Evolutionary conservation across 164 flowering plant genomes (phyloP).

Genomic region (Aristolochia contorta): DNA sequence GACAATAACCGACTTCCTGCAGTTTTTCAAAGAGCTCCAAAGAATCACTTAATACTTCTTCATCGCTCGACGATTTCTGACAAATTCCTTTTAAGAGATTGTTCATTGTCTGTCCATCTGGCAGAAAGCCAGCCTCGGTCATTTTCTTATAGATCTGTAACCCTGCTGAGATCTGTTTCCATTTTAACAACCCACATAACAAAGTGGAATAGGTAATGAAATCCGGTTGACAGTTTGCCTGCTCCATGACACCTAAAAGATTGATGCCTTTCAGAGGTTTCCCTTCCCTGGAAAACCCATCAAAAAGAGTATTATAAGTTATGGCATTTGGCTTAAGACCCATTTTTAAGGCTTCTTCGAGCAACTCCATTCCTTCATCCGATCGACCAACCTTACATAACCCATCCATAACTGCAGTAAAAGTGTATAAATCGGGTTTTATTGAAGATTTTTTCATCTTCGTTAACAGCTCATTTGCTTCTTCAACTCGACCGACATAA

Average conservation of each 20-base stretch:
- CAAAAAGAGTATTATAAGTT: slow-evolving; percentile 63
- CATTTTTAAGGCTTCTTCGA: slow-evolving; percentile 43
- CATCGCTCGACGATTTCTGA: slow-evolving; percentile 43
- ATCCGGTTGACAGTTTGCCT: slow-evolving; percentile 51
- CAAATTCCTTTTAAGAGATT: slow-evolving; percentile 49
- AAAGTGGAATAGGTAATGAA: slow-evolving; percentile 59
- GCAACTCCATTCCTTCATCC: slow-evolving; percentile 65
- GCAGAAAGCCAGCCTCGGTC: slow-evolving; percentile 34
- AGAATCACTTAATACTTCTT: slow-evolving; percentile 29
- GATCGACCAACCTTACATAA: slow-evolving; percentile 84
- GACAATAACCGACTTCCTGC: slow-evolving; percentile 14
- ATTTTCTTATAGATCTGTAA: slow-evolving; percentile 45
- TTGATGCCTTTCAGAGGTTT: slow-evolving; percentile 52
- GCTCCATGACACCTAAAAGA: slow-evolving; percentile 53
- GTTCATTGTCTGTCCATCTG: slow-evolving; percentile 52
- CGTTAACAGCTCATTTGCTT: slow-evolving; percentile 46
- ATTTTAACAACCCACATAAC: slow-evolving; percentile 62
- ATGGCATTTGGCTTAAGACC: slow-evolving; percentile 56
- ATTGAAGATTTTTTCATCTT: slow-evolving; percentile 34
- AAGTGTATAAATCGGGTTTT: slow-evolving; percentile 62
- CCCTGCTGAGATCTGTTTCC: slow-evolving; percentile 42
- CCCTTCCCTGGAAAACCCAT: slow-evolving; percentile 73
- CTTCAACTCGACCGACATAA: slow-evolving; percentile 75
- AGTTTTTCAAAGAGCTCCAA: slow-evolving; percentile 42
- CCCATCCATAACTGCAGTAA: slow-evolving; percentile 77